These are phyloP conservation scores for Talaromyces ruber DNA, from an alignment of 495 filamentous ascomycete genomes.

Conservation along the genomic window DNA sequence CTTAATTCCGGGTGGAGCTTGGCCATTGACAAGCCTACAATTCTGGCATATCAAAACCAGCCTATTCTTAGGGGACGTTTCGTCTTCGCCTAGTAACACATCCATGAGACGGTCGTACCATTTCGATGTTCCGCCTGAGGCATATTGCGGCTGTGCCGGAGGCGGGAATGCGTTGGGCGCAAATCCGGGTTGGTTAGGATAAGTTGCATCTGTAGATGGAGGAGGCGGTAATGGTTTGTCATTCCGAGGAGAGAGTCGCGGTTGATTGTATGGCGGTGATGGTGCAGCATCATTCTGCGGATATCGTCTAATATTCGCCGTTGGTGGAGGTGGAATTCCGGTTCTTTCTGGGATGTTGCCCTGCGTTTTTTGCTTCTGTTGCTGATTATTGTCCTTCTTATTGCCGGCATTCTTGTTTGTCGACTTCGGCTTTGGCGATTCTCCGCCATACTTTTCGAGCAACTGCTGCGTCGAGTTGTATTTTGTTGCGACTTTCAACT, in stretches of 20 bases:
- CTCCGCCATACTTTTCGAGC: slow-evolving; percentile 85
- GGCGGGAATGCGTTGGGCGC: slow-evolving; percentile 53
- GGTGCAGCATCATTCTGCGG: slow-evolving; percentile 10
- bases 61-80: slow-evolving; percentile 84
- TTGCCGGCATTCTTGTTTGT: slow-evolving; percentile 16
- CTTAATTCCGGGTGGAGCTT: slow-evolving; percentile 82
- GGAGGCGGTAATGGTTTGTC: slow-evolving; percentile 12
- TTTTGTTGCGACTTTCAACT: slow-evolving; percentile 87
- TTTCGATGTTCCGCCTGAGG: slow-evolving; percentile 34
- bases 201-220: slow-evolving; percentile 10
- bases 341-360: slow-evolving; percentile 23
- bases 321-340: slow-evolving; percentile 65
- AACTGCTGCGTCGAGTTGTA: slow-evolving; percentile 91
- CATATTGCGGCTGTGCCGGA: slow-evolving; percentile 18
- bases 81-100: slow-evolving; percentile 88
- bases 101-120: slow-evolving; percentile 97
- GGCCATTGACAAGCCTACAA: slow-evolving; percentile 90
- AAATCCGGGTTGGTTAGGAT: slow-evolving; percentile 38
- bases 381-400: background rate
- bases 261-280: slow-evolving; percentile 11
- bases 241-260: slow-evolving; percentile 16
- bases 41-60: slow-evolving; percentile 76
- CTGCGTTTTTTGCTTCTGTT: slow-evolving; percentile 9
- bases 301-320: slow-evolving; percentile 65
- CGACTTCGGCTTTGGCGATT: slow-evolving; percentile 38